Base-by-base conservation (phyloP, 768 basidiomycete species). In the Boletus rufocinnamomeus region DNA sequence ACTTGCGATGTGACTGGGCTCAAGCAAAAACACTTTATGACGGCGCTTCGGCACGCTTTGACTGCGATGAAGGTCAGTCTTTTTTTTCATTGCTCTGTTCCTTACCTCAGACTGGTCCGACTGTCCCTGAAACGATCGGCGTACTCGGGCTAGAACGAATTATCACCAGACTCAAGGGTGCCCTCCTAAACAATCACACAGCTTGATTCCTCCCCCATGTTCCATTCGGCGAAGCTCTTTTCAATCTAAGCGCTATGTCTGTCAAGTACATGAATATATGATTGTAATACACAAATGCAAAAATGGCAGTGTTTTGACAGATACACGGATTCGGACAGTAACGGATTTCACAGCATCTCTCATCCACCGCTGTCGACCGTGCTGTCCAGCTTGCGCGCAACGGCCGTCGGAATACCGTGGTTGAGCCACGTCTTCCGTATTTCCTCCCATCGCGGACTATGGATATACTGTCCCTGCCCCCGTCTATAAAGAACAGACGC, bases 311-410 rank as follows among this genome's bases (percentile, higher is more conserved):
- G 17, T 4, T n/a, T 11, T 10, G 38, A 32, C 19, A 11, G 34
- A 37, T 4, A 6, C 7, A 10, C 2, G 6, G 7, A 47, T 47
- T 28, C 19, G 17, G 19, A 38, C 3, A 14, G n/a, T 10, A 1
- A 9, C 8, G 19, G 30, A 44, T 30, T 27, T 64, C 38, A 95
- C 50, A 96, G 73, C 57, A 88, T 89, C 67, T 92, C 91, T 95
- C 95, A 98, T 23, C 95, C 95, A n/a, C 95, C 93, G 34, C 83
- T 87, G 69, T 97, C 95, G 17, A 93, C 80, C 16, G 85, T 85
- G 62, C 90, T 83, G 70, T 98, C 96, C 58, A 98, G 68, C 70
- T 91, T 92, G 51, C 97, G 80, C 4, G 97, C 93, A 23, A 96
- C 89, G 38, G 91, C 78, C 3, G 91, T 95, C 3, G 96, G 93